These are phyloP conservation scores for Aspergillus aculeatinus DNA, from an alignment of 2,329 filamentous ascomycete genomes.

Conservation along the genomic window DNA sequence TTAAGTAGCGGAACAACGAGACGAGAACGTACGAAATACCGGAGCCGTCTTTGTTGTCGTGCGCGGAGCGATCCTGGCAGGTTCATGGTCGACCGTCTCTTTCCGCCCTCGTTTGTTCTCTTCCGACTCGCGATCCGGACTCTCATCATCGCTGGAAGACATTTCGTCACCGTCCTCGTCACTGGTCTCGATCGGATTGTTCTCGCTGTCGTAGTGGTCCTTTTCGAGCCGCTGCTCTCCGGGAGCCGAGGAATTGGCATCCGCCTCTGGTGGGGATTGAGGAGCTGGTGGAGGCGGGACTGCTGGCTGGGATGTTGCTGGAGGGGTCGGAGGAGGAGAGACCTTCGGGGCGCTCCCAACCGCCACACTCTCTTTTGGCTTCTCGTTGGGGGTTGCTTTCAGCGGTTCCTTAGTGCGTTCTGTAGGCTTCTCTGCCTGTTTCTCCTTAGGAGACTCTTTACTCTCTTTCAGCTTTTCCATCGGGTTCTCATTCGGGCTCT, in stretches of 20 bases:
- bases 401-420: not conserved
- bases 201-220: slow-evolving; percentile 67
- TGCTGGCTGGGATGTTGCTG: slow-evolving; percentile 2
- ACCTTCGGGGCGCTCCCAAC: slow-evolving; percentile 64
- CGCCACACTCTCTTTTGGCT: not conserved
- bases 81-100: slow-evolving; percentile 25
- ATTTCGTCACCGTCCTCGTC: slow-evolving; percentile 56
- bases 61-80: not conserved
- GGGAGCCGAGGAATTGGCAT: slow-evolving; percentile 44
- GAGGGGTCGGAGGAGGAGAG: slow-evolving; percentile 64
- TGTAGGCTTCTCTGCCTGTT: not conserved
- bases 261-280: slow-evolving; percentile 26
- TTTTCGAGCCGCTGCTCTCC: slow-evolving; percentile 63
- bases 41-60: slow-evolving; percentile 9
- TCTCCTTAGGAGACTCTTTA: not conserved
- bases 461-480: not conserved
- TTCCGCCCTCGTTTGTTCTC: slow-evolving; percentile 29
- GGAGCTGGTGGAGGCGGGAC: slow-evolving; percentile 27
- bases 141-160: slow-evolving; percentile 66
- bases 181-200: slow-evolving; percentile 63
- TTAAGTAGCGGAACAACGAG: not conserved
- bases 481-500: slow-evolving; percentile 45
- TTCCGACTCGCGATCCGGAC: slow-evolving; percentile 38
- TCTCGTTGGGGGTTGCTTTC: not conserved
- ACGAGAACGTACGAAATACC: slow-evolving; percentile 9